phyloP scores from a whole-genome alignment of 2,329 filamentous ascomycete genomes.

The Fusarium sp. region DNA sequence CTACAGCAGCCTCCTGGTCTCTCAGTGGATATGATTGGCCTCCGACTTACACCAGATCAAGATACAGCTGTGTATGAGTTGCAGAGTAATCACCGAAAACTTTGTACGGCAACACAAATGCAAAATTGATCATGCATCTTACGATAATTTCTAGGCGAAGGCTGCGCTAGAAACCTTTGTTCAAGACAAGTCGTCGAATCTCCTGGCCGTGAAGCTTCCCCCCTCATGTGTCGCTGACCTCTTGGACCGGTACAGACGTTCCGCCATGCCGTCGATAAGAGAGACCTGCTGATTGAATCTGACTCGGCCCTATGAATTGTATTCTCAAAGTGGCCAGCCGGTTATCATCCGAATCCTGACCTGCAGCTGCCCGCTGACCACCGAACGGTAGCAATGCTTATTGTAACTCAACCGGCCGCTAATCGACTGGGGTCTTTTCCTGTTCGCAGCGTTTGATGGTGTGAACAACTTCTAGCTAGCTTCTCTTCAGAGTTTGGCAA shows the following conservation, averaged over 20 bases:
- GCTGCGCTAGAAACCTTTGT: neutral
- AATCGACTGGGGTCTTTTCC: conserved; percentile 15
- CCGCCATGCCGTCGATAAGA: neutral
- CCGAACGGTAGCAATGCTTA: conserved; percentile 3
- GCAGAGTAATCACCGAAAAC: conserved; percentile 2
- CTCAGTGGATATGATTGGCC: conserved; percentile 21
- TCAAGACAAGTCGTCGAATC: neutral
- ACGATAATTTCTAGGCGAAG: neutral
- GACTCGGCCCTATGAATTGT: conserved; percentile 4
- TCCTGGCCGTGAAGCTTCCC: neutral
- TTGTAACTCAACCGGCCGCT: conserved; percentile 13
- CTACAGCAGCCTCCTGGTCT: conserved; percentile 19
- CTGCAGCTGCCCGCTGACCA: conserved; percentile 18
- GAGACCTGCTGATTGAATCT: conserved; percentile 1
- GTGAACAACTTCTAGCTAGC: neutral
- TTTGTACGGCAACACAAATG: neutral
- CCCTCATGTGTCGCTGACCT: neutral
- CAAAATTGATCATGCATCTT: neutral
- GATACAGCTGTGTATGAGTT: conserved; percentile 7
- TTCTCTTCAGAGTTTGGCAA: neutral
- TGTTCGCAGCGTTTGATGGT: neutral
- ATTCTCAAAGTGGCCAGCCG: conserved; percentile 1
- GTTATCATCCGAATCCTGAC: conserved; percentile 8
- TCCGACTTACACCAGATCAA: conserved; percentile 27
- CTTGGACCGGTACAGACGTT: neutral